Evolutionary conservation across 2,329 filamentous ascomycete species (phyloP).

Genomic region (Diaporthe velutina): DNA sequence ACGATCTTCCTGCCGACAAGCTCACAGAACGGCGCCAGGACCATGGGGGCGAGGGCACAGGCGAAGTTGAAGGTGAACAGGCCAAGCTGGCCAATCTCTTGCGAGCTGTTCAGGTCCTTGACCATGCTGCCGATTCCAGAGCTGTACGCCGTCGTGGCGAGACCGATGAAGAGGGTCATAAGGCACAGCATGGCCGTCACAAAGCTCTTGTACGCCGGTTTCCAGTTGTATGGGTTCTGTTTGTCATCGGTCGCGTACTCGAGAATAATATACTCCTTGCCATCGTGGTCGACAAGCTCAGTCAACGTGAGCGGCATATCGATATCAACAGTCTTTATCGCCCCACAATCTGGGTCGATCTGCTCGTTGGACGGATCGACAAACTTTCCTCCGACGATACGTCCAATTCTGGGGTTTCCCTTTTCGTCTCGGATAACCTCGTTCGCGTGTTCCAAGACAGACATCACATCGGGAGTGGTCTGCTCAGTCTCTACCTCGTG

Average conservation of each 20-base stretch:
- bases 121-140: slow-evolving; percentile 62
- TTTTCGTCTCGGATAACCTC: slow-evolving; percentile 39
- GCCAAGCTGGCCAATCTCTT: slow-evolving; percentile 60
- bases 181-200: slow-evolving; percentile 61
- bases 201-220: slow-evolving; percentile 56
- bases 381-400: slow-evolving; percentile 55
- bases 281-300: slow-evolving; percentile 56
- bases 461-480: slow-evolving; percentile 37
- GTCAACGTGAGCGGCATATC: slow-evolving; percentile 63
- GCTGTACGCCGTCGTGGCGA: slow-evolving; percentile 66
- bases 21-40: slow-evolving; percentile 64
- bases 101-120: slow-evolving; percentile 56
- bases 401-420: slow-evolving; percentile 44
- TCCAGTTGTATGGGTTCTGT: slow-evolving; percentile 67
- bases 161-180: slow-evolving; percentile 67
- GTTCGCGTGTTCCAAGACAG: slow-evolving; percentile 31
- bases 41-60: slow-evolving; percentile 60
- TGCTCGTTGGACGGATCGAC: slow-evolving; percentile 49
- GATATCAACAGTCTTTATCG: slow-evolving; percentile 57
- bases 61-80: slow-evolving; percentile 64
- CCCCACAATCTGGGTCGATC: slow-evolving; percentile 50
- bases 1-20: slow-evolving; percentile 60
- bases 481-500: slow-evolving; percentile 31
- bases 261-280: slow-evolving; percentile 59
- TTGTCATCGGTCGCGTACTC: slow-evolving; percentile 59